Evolutionary conservation across 2,329 filamentous ascomycete genomes (phyloP).

Genomic region (Colletotrichum sp.): DNA sequence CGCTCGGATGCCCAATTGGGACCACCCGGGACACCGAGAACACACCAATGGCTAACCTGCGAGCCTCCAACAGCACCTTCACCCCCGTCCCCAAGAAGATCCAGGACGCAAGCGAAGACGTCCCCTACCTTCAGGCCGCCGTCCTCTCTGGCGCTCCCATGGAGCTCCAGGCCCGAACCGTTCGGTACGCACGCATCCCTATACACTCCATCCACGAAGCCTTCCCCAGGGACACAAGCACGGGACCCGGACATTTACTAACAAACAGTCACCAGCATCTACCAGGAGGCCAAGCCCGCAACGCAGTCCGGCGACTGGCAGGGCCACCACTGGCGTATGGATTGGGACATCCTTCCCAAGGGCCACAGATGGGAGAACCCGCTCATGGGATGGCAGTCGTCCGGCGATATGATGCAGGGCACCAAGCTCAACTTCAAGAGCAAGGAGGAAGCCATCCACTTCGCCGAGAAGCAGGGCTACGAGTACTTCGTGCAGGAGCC

Average conservation of each 20-base stretch:
- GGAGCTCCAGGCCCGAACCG: slow-evolving; percentile 91
- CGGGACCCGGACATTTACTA: background rate
- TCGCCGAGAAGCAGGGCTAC: slow-evolving; percentile 98
- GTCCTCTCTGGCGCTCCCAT: slow-evolving; percentile 90
- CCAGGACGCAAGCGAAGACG: slow-evolving; percentile 88
- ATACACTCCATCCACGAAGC: background rate
- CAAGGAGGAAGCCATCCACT: slow-evolving; percentile 93
- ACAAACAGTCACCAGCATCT: slow-evolving; percentile 69
- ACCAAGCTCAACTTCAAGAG: slow-evolving; percentile 87
- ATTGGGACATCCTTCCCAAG: slow-evolving; percentile 93
- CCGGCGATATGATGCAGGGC: slow-evolving; percentile 92
- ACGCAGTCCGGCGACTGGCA: slow-evolving; percentile 94
- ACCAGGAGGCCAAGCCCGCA: slow-evolving; percentile 88
- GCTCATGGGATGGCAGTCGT: slow-evolving; percentile 98
- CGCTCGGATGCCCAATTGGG: background rate
- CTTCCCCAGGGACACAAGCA: background rate
- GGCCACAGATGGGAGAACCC: slow-evolving; percentile 98
- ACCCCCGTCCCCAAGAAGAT: slow-evolving; percentile 89
- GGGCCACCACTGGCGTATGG: slow-evolving; percentile 90
- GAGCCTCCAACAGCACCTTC: slow-evolving; percentile 67
- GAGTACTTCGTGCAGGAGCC: slow-evolving; percentile 99
- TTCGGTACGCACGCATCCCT: slow-evolving; percentile 67
- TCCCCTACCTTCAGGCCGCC: slow-evolving; percentile 76
- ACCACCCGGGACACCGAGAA: background rate
- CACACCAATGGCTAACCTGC: slow-evolving; percentile 4